Conservation (phyloP, 768 basidiomycete species). For the Myochromella boudieri region DNA sequence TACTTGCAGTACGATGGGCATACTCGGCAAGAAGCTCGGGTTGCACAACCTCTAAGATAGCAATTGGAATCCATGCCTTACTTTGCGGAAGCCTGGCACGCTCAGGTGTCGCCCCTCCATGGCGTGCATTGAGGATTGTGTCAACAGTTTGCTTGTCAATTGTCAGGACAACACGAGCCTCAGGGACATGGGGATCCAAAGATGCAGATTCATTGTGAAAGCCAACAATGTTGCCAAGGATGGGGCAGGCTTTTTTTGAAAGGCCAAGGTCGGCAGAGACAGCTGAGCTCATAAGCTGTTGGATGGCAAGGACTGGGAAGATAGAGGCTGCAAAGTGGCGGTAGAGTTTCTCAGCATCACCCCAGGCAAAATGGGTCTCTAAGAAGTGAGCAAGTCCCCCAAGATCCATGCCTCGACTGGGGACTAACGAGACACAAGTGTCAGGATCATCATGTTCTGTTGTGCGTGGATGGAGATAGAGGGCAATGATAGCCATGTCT, state of each 20-base stretch:
- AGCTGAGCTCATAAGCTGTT: conserved; percentile 5
- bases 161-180: conserved; percentile 1
- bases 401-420: background rate
- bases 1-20: background rate
- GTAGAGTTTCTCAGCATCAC: background rate
- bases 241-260: background rate
- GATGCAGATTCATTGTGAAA: background rate
- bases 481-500: background rate
- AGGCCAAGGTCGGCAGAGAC: conserved; percentile 2
- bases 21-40: conserved; percentile 2
- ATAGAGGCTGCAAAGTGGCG: background rate
- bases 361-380: conserved; percentile 5
- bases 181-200: background rate
- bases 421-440: no score
- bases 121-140: background rate
- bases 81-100: background rate
- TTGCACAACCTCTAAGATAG: conserved; percentile 3
- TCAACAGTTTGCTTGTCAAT: background rate
- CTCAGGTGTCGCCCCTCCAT: background rate
- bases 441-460: background rate
- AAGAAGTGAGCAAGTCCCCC: background rate
- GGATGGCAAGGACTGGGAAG: conserved; percentile 10
- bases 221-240: conserved; percentile 5
- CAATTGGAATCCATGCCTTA: conserved; percentile 3
- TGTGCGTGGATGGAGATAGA: background rate